Percentiles rank a stretch among this genome's conserved stretches.
Conservation (phyloP, 371 early-diverging fungal species). For the Mucor indicus region DNA sequence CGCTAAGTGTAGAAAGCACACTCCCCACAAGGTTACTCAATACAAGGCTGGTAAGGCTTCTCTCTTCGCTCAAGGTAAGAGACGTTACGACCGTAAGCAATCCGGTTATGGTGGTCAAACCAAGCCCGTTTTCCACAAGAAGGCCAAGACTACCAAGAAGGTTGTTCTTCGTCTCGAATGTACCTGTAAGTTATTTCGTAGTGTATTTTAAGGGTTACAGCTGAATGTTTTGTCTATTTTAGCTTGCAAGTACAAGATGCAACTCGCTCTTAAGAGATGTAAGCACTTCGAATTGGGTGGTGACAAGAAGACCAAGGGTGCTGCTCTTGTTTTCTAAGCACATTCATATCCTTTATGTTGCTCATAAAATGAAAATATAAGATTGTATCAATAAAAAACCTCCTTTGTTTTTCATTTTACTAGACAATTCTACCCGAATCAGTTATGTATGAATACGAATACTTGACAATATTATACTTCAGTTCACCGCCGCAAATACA, state of each 20-base stretch:
- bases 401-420: too few species aligned
- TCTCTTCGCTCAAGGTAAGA: constrained; percentile 94
- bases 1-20: constrained; percentile 95
- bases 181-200: constrained; percentile 45
- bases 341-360: too few species aligned
- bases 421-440: too few species aligned
- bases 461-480: too few species aligned
- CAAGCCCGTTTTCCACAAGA: constrained; percentile 97
- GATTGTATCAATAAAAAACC: too few species aligned
- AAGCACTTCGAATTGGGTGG: constrained; percentile 99
- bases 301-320: constrained; percentile 92
- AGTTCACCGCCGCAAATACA: too few species aligned
- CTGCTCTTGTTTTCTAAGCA: constrained; percentile 79
- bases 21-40: constrained; percentile 98
- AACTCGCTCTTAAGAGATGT: constrained; percentile 96
- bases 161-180: constrained; percentile 98
- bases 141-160: constrained; percentile 99
- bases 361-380: too few species aligned
- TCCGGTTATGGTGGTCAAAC: constrained; percentile 99
- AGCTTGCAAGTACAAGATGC: constrained; percentile 96
- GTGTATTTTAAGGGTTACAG: background rate
- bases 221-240: too few species aligned
- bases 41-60: constrained; percentile 99
- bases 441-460: too few species aligned
- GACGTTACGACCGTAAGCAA: constrained; percentile 72